A percentile compares a stretch with the other conserved stretches of the same genome.
Evolutionary conservation across 2,329 filamentous ascomycete genomes (phyloP).

Genomic region (Cladophialophora exuberans): DNA sequence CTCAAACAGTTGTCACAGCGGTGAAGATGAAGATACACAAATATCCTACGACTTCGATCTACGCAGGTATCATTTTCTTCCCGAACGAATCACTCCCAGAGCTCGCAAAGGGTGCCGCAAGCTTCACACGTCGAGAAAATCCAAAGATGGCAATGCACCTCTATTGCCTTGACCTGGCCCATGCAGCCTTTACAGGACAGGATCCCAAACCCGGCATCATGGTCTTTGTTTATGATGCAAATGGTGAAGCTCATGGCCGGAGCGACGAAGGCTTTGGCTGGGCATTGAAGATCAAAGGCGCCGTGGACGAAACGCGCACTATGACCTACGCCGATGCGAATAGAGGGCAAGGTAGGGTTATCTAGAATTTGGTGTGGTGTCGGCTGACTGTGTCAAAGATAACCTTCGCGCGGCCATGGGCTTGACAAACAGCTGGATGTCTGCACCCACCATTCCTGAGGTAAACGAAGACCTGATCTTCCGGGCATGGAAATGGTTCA

Average conservation of each 20-base stretch:
- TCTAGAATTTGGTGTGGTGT: neutral
- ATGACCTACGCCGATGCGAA: conserved; percentile 8
- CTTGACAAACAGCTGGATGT: conserved; percentile 12
- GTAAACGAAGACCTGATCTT: neutral
- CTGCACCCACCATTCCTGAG: neutral
- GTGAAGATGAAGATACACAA: conserved; percentile 5
- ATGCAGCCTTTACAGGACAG: conserved; percentile 2
- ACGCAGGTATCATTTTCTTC: conserved; percentile 1
- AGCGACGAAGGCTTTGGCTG: conserved; percentile 11
- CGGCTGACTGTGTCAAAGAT: neutral
- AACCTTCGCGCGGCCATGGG: conserved; percentile 8
- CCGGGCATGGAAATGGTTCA: conserved; percentile 5
- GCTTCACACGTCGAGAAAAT: conserved; percentile 2
- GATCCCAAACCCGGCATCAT: conserved; percentile 3
- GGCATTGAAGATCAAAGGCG: neutral
- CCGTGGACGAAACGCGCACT: neutral
- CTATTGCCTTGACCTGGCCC: conserved; percentile 9
- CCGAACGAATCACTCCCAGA: conserved; percentile 1
- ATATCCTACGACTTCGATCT: conserved; percentile 2
- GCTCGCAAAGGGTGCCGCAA: neutral
- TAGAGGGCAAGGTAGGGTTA: neutral
- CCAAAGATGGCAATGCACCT: conserved; percentile 8
- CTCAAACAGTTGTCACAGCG: conserved; percentile 1
- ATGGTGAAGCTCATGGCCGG: conserved; percentile 6
- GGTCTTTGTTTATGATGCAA: conserved; percentile 8